Base-by-base conservation (phyloP, 169 alveolate species). In the Eimeria praecox region DNA sequence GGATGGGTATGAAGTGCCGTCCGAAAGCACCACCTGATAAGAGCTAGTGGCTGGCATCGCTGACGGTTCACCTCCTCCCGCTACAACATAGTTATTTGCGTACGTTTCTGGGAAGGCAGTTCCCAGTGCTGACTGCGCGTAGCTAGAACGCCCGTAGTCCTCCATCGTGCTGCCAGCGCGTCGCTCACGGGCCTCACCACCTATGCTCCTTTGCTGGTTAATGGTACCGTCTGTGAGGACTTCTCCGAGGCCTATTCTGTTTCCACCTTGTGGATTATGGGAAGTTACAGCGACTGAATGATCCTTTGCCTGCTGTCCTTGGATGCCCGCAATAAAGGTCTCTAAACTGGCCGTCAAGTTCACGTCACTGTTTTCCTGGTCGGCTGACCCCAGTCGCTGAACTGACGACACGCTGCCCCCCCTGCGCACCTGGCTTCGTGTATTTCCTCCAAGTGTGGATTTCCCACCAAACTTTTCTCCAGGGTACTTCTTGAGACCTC, bases 1-100 rank as follows among this genome's bases (percentile, higher is more conserved):
- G 27, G 93, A 86, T 14, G 93, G 93, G 62, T 86, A 86, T 56
- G 93, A 86, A 35, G 93, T 86, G 80, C 93, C 93, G 40, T 86
- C 93, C 56, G 93, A 86, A 12, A 86, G 93, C 80, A 86, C 93
- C n/a, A 86, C 93, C 62, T 86, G 93, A 59, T 86, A 86, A 16
- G 93, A 86, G 82, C 82, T 86, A 46, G 93, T 4, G 20, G 93
- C 80, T 40, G 93, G 80, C 80, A 62, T 38, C 14, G 80, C 35
- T 22, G 93, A 22, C 52, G 80, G n/a, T 24, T 62, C 93, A 8
- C 93, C 93, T 86, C 71, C 93, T 42, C 69, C 71, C 16, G 82
- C 30, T n/a, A 86, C 59, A 22, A 38, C 82, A 49, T 86, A 86
- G 42, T 64, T 38, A 35, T 86, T 86, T 59, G 93, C 40, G 49